Conservation (phyloP, 352 stramenopile species). For the Globisporangium emineosum region DNA sequence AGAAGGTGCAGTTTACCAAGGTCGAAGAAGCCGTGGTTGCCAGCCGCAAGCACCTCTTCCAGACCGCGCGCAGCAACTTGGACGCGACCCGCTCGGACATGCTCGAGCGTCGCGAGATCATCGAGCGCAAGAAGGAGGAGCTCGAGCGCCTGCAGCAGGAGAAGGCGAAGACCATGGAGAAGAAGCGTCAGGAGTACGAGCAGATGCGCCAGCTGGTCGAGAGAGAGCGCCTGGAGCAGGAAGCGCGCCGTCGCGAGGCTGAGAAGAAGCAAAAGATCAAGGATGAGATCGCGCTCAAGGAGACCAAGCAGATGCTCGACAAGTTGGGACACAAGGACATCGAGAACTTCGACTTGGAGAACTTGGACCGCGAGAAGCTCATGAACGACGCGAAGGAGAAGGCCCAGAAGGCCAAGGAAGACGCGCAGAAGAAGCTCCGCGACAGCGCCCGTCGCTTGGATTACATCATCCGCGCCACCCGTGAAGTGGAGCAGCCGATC, state of each 20-base stretch:
- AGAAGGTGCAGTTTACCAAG: constrained; percentile 35
- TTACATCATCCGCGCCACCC: constrained; percentile 95
- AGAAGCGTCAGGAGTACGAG: constrained; percentile 78
- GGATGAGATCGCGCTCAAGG: constrained; percentile 92
- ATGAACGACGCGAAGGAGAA: constrained; percentile 94
- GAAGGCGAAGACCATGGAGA: constrained; percentile 83
- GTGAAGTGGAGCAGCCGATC: constrained; percentile 93
- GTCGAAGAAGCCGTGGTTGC: constrained; percentile 18
- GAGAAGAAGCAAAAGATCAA: constrained; percentile 97
- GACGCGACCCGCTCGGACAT: constrained; percentile 80
- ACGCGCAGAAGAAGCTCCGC: constrained; percentile 91
- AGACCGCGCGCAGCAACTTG: constrained; percentile 58
- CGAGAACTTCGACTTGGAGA: constrained; percentile 69
- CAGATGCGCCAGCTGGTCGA: constrained; percentile 71
- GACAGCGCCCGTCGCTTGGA: constrained; percentile 93
- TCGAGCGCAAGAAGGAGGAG: constrained; percentile 97
- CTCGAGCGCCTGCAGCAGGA: constrained; percentile 93
- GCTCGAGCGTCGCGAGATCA: constrained; percentile 90
- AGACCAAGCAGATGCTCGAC: constrained; percentile 79
- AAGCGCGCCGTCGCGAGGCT: constrained; percentile 83
- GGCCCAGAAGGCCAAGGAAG: constrained; percentile 93
- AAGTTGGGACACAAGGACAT: constrained; percentile 74
- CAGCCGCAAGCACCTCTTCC: constrained; percentile 65
- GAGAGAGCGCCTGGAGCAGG: constrained; percentile 65
- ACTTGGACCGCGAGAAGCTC: constrained; percentile 75